phyloP scores from a whole-genome alignment of 2,329 filamentous ascomycete genomes.

The Pseudogymnoascus destructans region DNA sequence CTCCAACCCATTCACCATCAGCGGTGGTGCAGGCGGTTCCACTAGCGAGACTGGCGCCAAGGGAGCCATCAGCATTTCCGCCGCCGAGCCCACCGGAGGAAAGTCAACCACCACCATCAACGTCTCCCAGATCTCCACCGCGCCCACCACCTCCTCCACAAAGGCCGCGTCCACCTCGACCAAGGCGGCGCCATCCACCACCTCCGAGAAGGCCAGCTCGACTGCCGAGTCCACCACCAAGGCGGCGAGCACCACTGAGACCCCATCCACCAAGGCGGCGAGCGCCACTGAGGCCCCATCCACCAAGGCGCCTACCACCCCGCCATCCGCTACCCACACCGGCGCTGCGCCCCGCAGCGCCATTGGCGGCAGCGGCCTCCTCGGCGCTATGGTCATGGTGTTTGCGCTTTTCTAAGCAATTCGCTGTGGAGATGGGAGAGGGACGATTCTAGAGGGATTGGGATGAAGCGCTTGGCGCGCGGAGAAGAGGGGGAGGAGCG shows the following conservation, averaged over 20 bases:
- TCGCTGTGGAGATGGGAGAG: neutral
- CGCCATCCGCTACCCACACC: neutral
- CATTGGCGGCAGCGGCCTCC: neutral
- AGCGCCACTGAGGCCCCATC: neutral
- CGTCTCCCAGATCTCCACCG: constrained; percentile 3
- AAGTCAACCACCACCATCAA: neutral
- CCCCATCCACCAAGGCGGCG: neutral
- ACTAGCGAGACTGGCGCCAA: neutral
- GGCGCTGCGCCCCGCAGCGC: neutral
- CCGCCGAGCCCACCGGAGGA: neutral
- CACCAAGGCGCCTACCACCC: neutral
- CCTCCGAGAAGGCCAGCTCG: neutral
- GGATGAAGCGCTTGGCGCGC: neutral
- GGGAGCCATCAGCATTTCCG: neutral
- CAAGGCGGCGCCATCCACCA: neutral
- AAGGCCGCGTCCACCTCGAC: neutral
- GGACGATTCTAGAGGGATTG: neutral
- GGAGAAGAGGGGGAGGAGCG: neutral
- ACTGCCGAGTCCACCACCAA: neutral
- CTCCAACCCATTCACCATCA: constrained; percentile 42
- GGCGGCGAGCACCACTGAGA: neutral
- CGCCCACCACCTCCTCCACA: neutral
- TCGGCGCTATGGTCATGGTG: neutral
- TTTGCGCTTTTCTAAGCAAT: neutral
- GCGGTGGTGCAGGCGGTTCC: neutral